Percentiles rank a stretch among this genome's conserved stretches.
Conservation (phyloP, 768 basidiomycete genomes). For the Trametes cingulata region DNA sequence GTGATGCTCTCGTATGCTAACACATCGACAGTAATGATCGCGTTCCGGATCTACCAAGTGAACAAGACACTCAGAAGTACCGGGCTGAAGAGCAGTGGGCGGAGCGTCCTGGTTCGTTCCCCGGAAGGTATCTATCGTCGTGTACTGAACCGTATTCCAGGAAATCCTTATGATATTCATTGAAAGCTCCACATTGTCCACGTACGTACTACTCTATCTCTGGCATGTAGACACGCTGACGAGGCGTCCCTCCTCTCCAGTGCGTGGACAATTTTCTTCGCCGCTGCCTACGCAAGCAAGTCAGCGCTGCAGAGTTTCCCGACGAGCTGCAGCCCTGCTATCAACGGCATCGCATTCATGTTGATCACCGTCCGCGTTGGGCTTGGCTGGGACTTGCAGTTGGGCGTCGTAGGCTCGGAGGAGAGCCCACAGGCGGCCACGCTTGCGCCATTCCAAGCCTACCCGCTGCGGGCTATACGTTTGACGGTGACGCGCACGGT, state of each 20-base stretch:
- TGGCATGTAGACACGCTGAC: no score
- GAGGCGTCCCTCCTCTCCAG: background rate
- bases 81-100: background rate
- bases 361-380: constrained; percentile 21
- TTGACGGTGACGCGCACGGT: no score
- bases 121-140: background rate
- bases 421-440: no score
- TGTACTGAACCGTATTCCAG: no score
- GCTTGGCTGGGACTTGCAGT: constrained; percentile 13
- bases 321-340: background rate
- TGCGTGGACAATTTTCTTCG: background rate
- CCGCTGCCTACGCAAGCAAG: background rate
- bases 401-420: no score
- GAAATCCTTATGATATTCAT: background rate
- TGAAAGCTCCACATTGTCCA: constrained; percentile 3
- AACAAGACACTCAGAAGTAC: background rate
- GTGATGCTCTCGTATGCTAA: no score
- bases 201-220: background rate
- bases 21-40: constrained; percentile 2
- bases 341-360: constrained; percentile 20
- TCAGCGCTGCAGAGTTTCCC: background rate
- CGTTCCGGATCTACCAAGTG: background rate
- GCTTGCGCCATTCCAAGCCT: no score
- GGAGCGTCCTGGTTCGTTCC: background rate
- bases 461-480: constrained; percentile 52